phyloP scores from a whole-genome alignment of 2,329 filamentous ascomycete genomes.

The Chlorencoelia australis region DNA sequence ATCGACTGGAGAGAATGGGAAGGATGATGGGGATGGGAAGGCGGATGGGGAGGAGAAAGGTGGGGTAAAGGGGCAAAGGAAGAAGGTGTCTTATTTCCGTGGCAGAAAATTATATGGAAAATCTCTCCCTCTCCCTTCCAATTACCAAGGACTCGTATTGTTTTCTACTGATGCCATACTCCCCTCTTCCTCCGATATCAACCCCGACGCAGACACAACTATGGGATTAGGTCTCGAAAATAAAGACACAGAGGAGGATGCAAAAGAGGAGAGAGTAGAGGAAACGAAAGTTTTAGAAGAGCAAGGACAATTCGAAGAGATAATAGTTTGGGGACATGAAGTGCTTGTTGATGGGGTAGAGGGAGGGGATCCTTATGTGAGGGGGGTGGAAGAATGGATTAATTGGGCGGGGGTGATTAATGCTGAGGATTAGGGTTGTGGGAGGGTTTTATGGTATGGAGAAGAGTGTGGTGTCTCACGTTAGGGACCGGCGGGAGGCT shows the following conservation, averaged over 20 bases:
- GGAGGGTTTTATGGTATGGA: too few relatives aligned
- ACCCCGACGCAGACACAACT: too few relatives aligned
- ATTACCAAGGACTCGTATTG: too few relatives aligned
- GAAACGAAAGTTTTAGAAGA: conserved; percentile 50
- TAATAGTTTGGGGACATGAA: conserved; percentile 83
- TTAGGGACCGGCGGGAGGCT: too few relatives aligned
- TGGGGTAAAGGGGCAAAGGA: too few relatives aligned
- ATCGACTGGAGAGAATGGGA: neutral
- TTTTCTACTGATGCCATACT: too few relatives aligned
- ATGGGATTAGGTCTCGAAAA: too few relatives aligned
- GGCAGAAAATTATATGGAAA: conserved; percentile 9
- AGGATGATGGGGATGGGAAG: neutral
- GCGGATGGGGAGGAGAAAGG: neutral
- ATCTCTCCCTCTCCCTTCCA: too few relatives aligned
- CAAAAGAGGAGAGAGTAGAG: conserved; percentile 37
- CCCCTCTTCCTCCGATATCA: too few relatives aligned
- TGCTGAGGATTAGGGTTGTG: too few relatives aligned
- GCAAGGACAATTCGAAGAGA: conserved; percentile 58
- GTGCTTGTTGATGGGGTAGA: conserved; percentile 46
- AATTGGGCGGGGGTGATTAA: conserved; percentile 60
- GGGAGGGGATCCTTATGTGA: conserved; percentile 58
- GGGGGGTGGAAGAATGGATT: conserved; percentile 74
- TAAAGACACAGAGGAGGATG: conserved; percentile 24
- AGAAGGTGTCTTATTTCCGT: conserved; percentile 3
- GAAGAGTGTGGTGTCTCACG: too few relatives aligned